A percentile compares a stretch with the other conserved stretches of the same genome.
Evolutionary conservation across 176 grass and related monocot genomes (phyloP).

Genomic region (Pontederia crassipes): DNA sequence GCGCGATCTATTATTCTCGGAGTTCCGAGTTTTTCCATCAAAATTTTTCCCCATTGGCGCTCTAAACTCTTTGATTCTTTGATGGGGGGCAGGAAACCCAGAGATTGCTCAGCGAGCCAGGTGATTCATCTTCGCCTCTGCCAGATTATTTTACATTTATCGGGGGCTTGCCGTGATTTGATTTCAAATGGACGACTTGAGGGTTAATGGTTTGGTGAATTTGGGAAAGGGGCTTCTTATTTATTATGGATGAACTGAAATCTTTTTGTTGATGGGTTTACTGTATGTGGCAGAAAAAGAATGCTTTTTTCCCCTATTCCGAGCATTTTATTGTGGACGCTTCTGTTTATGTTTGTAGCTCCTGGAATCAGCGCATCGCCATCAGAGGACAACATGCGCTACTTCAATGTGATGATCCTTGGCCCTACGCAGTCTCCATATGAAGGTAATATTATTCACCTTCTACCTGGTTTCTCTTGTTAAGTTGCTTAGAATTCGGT

Average conservation of each 20-base stretch:
- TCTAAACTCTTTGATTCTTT: background rate
- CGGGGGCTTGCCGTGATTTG: too few relatives aligned
- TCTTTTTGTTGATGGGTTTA: too few relatives aligned
- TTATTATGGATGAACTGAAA: too few relatives aligned
- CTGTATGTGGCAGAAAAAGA: too few relatives aligned
- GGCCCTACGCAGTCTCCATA: conserved; percentile 53
- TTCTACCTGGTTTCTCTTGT: background rate
- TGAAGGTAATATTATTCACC: conserved; percentile 1
- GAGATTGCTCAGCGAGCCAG: conserved; percentile 11
- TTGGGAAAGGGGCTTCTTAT: too few relatives aligned
- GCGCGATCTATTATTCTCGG: background rate
- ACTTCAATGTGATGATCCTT: conserved; percentile 97
- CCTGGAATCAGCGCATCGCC: conserved; percentile 88
- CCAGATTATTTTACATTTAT: background rate
- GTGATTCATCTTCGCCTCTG: background rate
- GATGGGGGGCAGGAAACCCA: background rate
- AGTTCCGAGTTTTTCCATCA: too few relatives aligned
- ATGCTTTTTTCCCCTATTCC: too few relatives aligned
- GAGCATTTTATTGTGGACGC: background rate
- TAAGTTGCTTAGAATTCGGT: too few relatives aligned
- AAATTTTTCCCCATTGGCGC: too few relatives aligned
- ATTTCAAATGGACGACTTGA: too few relatives aligned
- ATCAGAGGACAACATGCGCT: conserved; percentile 93
- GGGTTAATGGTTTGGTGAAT: too few relatives aligned
- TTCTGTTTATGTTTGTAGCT: conserved; percentile 32